A percentile compares a stretch with the other conserved stretches of the same genome.
Conservation (phyloP, 2,329 filamentous ascomycete genomes). For the Phyllosticta citribraziliensis region DNA sequence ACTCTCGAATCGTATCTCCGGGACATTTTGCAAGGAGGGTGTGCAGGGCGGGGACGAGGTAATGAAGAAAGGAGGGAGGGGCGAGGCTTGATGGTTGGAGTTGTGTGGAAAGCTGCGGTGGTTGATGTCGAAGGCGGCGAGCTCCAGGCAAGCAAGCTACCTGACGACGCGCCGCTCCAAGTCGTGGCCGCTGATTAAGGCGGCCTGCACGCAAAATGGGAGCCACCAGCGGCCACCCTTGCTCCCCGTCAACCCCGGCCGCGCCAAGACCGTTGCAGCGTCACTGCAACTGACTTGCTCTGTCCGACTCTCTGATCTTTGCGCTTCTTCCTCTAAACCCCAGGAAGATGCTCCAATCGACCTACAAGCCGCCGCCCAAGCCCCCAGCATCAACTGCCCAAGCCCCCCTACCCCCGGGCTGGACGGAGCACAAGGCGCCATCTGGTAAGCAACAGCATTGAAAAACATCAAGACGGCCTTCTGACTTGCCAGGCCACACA, state of each 20-base stretch:
- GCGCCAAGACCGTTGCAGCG: neutral
- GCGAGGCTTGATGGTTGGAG: constrained; percentile 11
- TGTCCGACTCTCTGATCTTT: neutral
- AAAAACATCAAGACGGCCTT: neutral
- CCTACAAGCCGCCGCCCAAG: constrained; percentile 51
- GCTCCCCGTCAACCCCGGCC: constrained; percentile 15
- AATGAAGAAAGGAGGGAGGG: constrained; percentile 13
- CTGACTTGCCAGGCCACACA: constrained; percentile 51
- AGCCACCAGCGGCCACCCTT: constrained; percentile 19
- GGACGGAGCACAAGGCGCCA: constrained; percentile 89
- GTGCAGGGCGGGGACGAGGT: neutral
- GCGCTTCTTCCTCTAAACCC: neutral
- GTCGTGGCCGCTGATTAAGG: neutral
- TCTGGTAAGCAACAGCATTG: constrained; percentile 40
- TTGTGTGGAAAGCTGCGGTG: constrained; percentile 17
- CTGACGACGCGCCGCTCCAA: constrained; percentile 8
- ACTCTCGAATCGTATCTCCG: constrained; percentile 96
- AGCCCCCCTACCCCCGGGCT: constrained; percentile 60
- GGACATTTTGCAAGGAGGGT: constrained; percentile 56
- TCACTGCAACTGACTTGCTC: neutral
- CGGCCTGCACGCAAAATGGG: neutral
- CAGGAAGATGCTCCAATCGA: constrained; percentile 60
- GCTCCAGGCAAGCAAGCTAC: constrained; percentile 25
- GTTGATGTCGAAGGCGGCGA: constrained; percentile 12
- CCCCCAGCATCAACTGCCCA: constrained; percentile 27